phyloP scores from a whole-genome alignment of 1,284 basidiomycete species.

The Malassezia globosa region DNA sequence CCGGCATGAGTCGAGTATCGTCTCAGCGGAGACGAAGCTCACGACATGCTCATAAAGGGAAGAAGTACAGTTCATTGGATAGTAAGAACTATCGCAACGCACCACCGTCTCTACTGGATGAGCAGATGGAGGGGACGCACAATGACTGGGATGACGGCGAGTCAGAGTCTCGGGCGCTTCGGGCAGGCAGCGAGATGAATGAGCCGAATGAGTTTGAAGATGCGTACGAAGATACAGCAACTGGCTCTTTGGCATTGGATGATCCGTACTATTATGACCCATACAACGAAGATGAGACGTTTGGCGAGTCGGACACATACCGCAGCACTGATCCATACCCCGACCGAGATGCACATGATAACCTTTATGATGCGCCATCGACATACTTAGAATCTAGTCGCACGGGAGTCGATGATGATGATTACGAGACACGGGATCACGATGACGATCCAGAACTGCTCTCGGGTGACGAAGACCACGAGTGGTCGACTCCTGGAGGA shows the following conservation, averaged over 20 bases:
- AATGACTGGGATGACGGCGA: not conserved
- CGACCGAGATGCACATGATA: not conserved
- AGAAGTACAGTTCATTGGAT: not conserved
- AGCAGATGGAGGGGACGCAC: not conserved
- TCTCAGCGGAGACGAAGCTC: constrained; percentile 2
- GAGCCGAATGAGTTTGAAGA: constrained; percentile 9
- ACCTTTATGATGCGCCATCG: not conserved
- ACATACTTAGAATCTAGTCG: too few species aligned
- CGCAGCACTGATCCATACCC: not conserved
- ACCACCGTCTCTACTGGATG: not conserved
- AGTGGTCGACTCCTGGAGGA: too few species aligned
- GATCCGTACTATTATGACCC: not conserved
- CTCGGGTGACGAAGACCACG: too few species aligned
- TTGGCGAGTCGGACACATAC: not conserved
- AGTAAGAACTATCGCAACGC: too few species aligned
- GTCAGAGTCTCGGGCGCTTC: not conserved
- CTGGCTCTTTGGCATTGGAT: too few species aligned
- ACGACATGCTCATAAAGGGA: not conserved
- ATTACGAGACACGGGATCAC: not conserved
- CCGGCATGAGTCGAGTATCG: not conserved
- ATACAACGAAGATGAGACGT: not conserved
- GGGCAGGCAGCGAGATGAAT: not conserved
- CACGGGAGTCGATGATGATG: not conserved
- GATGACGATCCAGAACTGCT: too few species aligned
- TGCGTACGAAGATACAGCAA: not conserved